These are phyloP conservation scores for Mycena floridula DNA, from an alignment of 768 basidiomycete species.

Conservation along the genomic window DNA sequence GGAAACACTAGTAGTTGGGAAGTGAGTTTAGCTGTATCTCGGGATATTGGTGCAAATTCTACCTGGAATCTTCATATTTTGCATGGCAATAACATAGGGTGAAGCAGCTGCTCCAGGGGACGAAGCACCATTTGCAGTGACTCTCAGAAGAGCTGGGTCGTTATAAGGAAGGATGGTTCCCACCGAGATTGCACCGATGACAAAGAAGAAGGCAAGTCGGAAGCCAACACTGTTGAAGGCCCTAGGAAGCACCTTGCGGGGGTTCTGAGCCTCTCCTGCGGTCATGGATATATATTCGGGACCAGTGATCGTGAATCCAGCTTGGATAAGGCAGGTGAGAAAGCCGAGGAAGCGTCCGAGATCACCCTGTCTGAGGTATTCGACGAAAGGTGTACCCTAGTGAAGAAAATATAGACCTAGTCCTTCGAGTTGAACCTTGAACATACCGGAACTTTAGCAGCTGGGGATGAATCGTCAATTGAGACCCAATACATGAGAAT, in stretches of 20 bases:
- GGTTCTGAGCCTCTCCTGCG: slow-evolving; percentile 67
- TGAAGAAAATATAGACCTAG: background rate
- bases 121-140: slow-evolving; percentile 41
- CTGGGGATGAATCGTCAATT: slow-evolving; percentile 16
- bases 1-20: slow-evolving; percentile 44
- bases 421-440: no score
- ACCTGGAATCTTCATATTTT: slow-evolving; percentile 56
- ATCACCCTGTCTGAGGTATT: slow-evolving; percentile 44
- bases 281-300: slow-evolving; percentile 50
- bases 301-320: slow-evolving; percentile 48
- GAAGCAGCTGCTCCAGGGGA: slow-evolving; percentile 52
- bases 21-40: no score
- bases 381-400: slow-evolving; percentile 45
- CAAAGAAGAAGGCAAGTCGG: slow-evolving; percentile 73
- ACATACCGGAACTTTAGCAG: slow-evolving; percentile 27
- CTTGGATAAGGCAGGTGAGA: slow-evolving; percentile 54
- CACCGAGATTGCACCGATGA: slow-evolving; percentile 61
- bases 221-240: slow-evolving; percentile 74
- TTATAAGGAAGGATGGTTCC: slow-evolving; percentile 77
- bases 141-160: slow-evolving; percentile 47
- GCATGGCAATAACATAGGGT: slow-evolving; percentile 84
- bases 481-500: slow-evolving; percentile 1
- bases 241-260: slow-evolving; percentile 60
- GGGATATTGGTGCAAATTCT: no score
- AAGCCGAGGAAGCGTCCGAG: slow-evolving; percentile 58